These are phyloP conservation scores for Actinidia arguta DNA, from an alignment of 179 eudicot species.

Conservation along the genomic window DNA sequence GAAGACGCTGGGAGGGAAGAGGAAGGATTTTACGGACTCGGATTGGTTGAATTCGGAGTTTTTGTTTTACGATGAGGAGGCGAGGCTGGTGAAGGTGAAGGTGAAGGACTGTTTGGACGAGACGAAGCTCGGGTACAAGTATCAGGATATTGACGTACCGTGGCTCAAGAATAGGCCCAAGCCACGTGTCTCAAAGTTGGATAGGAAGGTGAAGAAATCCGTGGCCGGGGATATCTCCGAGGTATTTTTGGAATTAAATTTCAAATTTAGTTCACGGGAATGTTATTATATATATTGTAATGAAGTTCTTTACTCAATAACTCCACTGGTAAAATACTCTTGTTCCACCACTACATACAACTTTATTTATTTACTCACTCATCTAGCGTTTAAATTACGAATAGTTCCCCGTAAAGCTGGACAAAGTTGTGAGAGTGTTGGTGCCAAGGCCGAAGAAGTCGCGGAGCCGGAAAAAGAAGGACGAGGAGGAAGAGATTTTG, in stretches of 20 bases:
- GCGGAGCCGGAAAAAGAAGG: conserved; percentile 62
- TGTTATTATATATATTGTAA: too few species aligned
- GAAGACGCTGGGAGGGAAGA: conserved; percentile 57
- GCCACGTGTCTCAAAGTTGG: conserved; percentile 32
- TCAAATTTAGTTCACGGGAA: too few species aligned
- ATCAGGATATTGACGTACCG: conserved; percentile 65
- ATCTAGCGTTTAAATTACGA: not conserved
- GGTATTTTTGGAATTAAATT: not conserved
- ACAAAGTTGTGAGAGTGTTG: conserved; percentile 41
- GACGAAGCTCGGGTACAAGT: conserved; percentile 59
- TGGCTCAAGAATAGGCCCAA: conserved; percentile 60
- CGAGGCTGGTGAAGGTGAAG: conserved; percentile 55
- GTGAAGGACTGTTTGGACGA: conserved; percentile 65
- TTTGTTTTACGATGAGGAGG: conserved; percentile 77
- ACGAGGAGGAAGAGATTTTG: conserved; percentile 67
- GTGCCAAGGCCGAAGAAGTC: conserved; percentile 68
- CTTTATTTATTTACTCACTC: too few species aligned
- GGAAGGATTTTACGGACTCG: conserved; percentile 56
- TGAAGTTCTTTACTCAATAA: too few species aligned
- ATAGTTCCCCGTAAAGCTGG: conserved; percentile 52
- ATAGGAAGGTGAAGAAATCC: not conserved
- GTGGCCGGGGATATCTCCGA: conserved; percentile 16
- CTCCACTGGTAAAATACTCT: too few species aligned
- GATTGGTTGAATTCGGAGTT: conserved; percentile 70
- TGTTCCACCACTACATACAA: too few species aligned